These are phyloP conservation scores for Fusarium cyanostomum DNA, from an alignment of 2,329 filamentous ascomycete species.

Conservation along the genomic window DNA sequence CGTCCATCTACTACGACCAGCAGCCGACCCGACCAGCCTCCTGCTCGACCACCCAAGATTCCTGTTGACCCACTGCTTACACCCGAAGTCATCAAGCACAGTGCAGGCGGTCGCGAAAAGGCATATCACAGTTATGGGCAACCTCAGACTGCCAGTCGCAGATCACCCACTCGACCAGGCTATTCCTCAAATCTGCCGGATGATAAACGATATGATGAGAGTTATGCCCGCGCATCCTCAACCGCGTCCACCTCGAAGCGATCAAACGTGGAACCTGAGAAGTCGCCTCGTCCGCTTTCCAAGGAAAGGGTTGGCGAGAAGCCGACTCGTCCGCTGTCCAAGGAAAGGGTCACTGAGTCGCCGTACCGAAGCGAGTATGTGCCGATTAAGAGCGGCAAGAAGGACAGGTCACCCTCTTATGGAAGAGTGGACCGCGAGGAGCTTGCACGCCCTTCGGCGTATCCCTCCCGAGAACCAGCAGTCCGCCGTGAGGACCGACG, in stretches of 20 bases:
- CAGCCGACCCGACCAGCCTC: constrained; percentile 45
- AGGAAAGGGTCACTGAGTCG: constrained; percentile 41
- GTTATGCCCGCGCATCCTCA: constrained; percentile 39
- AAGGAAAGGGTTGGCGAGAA: constrained; percentile 44
- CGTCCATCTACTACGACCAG: constrained; percentile 49
- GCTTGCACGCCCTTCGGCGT: constrained; percentile 19
- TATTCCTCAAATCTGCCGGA: constrained; percentile 42
- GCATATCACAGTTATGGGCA: constrained; percentile 49
- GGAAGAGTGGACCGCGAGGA: constrained; percentile 39
- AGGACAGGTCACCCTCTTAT: constrained; percentile 46
- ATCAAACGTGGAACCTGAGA: constrained; percentile 41
- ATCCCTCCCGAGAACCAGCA: constrained; percentile 22
- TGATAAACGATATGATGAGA: constrained; percentile 42
- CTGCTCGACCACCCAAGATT: constrained; percentile 42
- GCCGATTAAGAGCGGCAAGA: constrained; percentile 43
- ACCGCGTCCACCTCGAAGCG: constrained; percentile 44
- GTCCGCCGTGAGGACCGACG: constrained; percentile 28
- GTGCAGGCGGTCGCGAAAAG: constrained; percentile 55
- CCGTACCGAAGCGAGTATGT: constrained; percentile 41
- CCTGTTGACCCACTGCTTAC: constrained; percentile 51
- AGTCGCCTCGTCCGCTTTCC: constrained; percentile 44
- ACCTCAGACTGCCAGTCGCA: constrained; percentile 24
- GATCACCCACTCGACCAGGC: constrained; percentile 46
- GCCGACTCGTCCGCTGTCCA: constrained; percentile 45
- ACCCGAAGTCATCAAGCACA: constrained; percentile 55